These are phyloP conservation scores for Venustampulla echinocandica DNA, from an alignment of 495 filamentous ascomycete genomes.

Conservation along the genomic window DNA sequence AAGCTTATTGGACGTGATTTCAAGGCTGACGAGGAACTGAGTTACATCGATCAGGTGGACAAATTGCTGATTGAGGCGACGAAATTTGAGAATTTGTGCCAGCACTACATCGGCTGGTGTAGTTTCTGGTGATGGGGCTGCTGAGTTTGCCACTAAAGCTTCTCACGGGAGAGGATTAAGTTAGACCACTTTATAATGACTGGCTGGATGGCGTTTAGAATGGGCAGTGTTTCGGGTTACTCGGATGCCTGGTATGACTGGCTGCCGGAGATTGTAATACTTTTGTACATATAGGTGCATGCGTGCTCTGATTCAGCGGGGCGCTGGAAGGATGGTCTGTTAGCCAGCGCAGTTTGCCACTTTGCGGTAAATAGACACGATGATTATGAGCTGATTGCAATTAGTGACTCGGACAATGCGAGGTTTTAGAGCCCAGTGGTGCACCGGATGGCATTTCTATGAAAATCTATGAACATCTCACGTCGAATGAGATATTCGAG, in stretches of 20 bases:
- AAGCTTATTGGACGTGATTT: conserved; percentile 77
- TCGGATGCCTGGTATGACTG: no score
- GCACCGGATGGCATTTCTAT: no score
- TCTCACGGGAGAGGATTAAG: not conserved
- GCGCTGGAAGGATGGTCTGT: no score
- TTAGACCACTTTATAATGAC: not conserved
- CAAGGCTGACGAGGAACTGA: conserved; percentile 66
- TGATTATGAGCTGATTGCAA: no score
- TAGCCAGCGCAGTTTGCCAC: no score
- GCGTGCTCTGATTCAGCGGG: not conserved
- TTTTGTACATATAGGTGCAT: not conserved
- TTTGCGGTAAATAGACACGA: no score
- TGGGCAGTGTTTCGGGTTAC: no score
- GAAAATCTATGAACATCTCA: no score
- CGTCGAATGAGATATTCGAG: no score
- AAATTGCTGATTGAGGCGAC: conserved; percentile 91
- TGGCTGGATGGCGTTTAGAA: not conserved
- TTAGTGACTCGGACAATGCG: no score
- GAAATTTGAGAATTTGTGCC: conserved; percentile 93
- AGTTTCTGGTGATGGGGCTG: conserved; percentile 63
- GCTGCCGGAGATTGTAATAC: conserved; percentile 4
- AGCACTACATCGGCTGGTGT: conserved; percentile 98
- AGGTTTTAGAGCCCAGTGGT: no score
- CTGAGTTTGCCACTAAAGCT: not conserved
- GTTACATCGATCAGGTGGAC: conserved; percentile 82